phyloP scores from a whole-genome alignment of 768 basidiomycete genomes.

The Boletus rubescentipes region DNA sequence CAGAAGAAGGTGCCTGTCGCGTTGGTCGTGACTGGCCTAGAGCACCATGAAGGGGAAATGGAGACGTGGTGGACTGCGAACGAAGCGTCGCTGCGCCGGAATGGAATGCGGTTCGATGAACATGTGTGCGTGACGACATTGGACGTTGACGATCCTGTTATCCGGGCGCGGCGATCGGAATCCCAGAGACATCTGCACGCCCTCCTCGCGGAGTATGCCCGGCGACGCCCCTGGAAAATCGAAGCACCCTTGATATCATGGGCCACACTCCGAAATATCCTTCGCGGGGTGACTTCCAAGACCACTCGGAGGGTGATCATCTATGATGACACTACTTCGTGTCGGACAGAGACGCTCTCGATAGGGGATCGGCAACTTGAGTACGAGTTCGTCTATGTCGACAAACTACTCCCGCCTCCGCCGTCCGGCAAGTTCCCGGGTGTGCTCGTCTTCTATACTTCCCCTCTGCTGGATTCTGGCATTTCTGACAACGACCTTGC shows the following conservation, averaged over 20 bases:
- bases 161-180: not conserved
- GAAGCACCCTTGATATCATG: not conserved
- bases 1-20: constrained; percentile 33
- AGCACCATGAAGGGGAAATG: constrained; percentile 20
- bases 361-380: not conserved
- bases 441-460: not conserved
- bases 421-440: not conserved
- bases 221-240: not conserved
- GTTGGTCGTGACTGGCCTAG: constrained; percentile 37
- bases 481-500: not conserved
- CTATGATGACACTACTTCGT: not conserved
- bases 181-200: not conserved
- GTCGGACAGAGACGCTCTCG: not conserved
- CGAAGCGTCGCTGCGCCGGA: constrained; percentile 17
- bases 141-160: not conserved
- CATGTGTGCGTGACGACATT: not conserved
- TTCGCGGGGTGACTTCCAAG: not conserved
- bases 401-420: not conserved
- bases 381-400: not conserved
- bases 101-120: too few species aligned
- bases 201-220: not conserved
- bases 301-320: not conserved
- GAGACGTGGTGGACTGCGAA: constrained; percentile 31
- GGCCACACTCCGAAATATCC: not conserved
- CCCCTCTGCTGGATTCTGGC: not conserved